Conservation (phyloP, 2,329 filamentous ascomycete species). For the Stemphylium lycopersici region DNA sequence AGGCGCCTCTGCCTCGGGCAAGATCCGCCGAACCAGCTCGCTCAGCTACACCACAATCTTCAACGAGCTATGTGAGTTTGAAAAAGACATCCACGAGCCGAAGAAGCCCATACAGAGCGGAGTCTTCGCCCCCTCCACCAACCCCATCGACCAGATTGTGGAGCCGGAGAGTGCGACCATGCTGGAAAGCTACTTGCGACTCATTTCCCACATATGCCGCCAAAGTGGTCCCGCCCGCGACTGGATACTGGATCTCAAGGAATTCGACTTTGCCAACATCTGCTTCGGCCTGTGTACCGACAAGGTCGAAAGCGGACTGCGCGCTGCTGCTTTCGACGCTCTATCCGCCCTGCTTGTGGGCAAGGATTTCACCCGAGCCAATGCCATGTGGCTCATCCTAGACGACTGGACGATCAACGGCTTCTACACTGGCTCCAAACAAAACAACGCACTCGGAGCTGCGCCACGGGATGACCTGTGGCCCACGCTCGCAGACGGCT, state of each 20-base stretch:
- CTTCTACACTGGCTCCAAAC: conserved; percentile 43
- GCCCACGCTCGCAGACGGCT: conserved; percentile 74
- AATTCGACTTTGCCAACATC: conserved; percentile 72
- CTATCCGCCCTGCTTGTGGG: conserved; percentile 76
- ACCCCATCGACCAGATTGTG: conserved; percentile 63
- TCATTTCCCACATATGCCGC: conserved; percentile 80
- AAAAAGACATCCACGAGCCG: conserved; percentile 76
- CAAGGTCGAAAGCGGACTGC: conserved; percentile 74
- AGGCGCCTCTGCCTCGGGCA: conserved; percentile 69
- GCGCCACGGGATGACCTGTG: conserved; percentile 60
- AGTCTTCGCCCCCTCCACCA: conserved; percentile 52
- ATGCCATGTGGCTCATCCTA: conserved; percentile 78
- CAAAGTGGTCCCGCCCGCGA: conserved; percentile 74
- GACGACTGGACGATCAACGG: conserved; percentile 72
- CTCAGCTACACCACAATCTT: conserved; percentile 95
- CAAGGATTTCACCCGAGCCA: conserved; percentile 70
- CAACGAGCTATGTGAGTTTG: conserved; percentile 85
- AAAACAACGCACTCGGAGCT: conserved; percentile 29
- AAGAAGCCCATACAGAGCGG: conserved; percentile 67
- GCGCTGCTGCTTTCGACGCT: conserved; percentile 82
- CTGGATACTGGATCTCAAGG: conserved; percentile 73
- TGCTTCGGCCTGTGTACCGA: conserved; percentile 81
- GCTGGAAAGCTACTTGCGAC: conserved; percentile 89
- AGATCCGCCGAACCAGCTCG: conserved; percentile 80
- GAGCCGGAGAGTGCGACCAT: conserved; percentile 96